phyloP scores from a whole-genome alignment of 176 grass and related monocot species.

The Phyllostachys edulis region DNA sequence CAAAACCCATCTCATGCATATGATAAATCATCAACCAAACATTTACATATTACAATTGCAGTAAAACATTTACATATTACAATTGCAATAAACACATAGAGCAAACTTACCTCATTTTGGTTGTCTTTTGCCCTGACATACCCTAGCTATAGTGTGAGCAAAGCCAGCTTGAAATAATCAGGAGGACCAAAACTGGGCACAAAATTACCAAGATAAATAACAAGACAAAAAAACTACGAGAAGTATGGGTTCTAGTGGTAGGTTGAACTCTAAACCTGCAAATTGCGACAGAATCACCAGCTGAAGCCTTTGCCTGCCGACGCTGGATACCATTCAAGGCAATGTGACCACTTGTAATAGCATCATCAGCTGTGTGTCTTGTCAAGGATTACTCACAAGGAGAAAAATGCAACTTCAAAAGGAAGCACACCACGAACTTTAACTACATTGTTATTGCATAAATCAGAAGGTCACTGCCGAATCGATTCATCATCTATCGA shows the following conservation, averaged over 20 bases:
- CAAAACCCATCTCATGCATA: constrained; percentile 23
- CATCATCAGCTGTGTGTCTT: constrained; percentile 48
- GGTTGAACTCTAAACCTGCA: constrained; percentile 36
- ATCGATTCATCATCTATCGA: no score
- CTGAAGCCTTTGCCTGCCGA: constrained; percentile 57
- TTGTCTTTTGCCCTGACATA: constrained; percentile 54
- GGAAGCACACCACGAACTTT: no score
- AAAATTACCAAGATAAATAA: constrained; percentile 35
- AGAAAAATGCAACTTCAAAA: background rate
- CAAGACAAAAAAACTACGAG: background rate
- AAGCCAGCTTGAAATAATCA: constrained; percentile 58
- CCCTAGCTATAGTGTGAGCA: constrained; percentile 59
- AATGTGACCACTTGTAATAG: constrained; percentile 41
- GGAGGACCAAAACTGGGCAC: constrained; percentile 42
- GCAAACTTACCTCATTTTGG: constrained; percentile 43
- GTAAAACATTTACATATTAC: constrained; percentile 3
- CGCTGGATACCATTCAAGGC: constrained; percentile 71
- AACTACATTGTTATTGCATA: background rate
- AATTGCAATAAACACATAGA: background rate
- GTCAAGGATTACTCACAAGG: constrained; percentile 37
- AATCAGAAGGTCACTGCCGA: no score
- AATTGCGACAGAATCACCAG: constrained; percentile 56
- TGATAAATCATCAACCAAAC: constrained; percentile 18
- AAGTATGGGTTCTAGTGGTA: background rate
- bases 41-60: background rate